Percentiles rank a stretch among this genome's conserved stretches.
These are phyloP conservation scores for Naganishia liquefaciens DNA, from an alignment of 1,284 basidiomycete species.

Conservation along the genomic window DNA sequence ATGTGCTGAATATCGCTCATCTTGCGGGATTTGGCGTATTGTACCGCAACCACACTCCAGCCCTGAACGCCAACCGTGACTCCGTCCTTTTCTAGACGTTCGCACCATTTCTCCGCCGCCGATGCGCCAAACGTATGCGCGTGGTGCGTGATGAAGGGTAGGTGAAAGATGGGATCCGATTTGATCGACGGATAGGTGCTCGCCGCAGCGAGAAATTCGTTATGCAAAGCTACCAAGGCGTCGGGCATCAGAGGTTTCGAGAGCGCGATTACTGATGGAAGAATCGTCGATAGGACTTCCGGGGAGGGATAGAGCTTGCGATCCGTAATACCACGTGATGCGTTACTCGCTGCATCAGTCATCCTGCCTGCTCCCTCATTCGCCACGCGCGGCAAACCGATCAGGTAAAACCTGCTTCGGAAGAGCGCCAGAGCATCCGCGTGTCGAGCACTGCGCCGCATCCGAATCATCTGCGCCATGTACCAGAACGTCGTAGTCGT, in stretches of 20 bases:
- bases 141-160: slow-evolving; percentile 11
- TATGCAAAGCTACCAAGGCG: background rate
- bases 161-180: slow-evolving; percentile 15
- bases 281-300: slow-evolving; percentile 17
- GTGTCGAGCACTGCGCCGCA: background rate
- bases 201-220: slow-evolving; percentile 4
- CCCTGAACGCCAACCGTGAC: slow-evolving; percentile 4
- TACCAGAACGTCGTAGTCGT: slow-evolving; percentile 23
- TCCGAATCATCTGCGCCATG: slow-evolving; percentile 18
- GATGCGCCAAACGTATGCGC: slow-evolving; percentile 5
- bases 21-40: slow-evolving; percentile 19
- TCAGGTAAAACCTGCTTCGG: slow-evolving; percentile 6
- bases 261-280: slow-evolving; percentile 11
- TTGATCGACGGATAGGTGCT: background rate
- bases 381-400: background rate
- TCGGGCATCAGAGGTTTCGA: background rate
- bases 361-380: background rate
- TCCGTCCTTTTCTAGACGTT: background rate
- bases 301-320: slow-evolving; percentile 17
- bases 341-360: background rate
- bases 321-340: background rate
- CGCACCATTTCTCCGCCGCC: slow-evolving; percentile 16
- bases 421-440: slow-evolving; percentile 17
- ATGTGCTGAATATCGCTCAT: slow-evolving; percentile 17
- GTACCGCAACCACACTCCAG: slow-evolving; percentile 12